phyloP scores from a whole-genome alignment of 345 rosid species.

The Syzygium grande region DNA sequence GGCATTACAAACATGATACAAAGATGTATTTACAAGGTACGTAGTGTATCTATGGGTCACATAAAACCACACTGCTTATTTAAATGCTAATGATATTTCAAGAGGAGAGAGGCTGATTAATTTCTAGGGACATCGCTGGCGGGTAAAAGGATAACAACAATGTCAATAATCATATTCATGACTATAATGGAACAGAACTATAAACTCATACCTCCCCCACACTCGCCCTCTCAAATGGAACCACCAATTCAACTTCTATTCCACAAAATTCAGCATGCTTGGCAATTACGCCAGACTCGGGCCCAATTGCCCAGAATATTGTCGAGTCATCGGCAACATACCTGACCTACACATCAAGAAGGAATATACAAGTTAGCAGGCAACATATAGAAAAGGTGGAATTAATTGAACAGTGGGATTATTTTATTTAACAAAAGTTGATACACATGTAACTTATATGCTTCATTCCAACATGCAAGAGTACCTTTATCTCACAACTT shows the following conservation, averaged over 20 bases:
- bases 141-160: background rate
- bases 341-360: conserved; percentile 43
- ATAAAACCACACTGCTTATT: background rate
- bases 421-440: background rate
- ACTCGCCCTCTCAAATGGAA: conserved; percentile 81
- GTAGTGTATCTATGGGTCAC: background rate
- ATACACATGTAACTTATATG: background rate
- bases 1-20: background rate
- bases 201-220: conserved; percentile 60
- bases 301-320: conserved; percentile 85
- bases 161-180: too few relatives aligned
- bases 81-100: background rate
- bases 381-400: background rate
- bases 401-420: background rate
- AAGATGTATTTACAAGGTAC: background rate
- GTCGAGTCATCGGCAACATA: conserved; percentile 88
- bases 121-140: background rate
- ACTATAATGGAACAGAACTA: background rate
- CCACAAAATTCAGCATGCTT: conserved; percentile 73
- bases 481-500: conserved; percentile 95
- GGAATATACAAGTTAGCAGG: background rate
- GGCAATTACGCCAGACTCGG: conserved; percentile 64
- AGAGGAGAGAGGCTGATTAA: background rate
- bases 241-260: conserved; percentile 72
- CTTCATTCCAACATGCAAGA: background rate